These are phyloP conservation scores for Morella rubra DNA, from an alignment of 306 rosid species.

Conservation along the genomic window DNA sequence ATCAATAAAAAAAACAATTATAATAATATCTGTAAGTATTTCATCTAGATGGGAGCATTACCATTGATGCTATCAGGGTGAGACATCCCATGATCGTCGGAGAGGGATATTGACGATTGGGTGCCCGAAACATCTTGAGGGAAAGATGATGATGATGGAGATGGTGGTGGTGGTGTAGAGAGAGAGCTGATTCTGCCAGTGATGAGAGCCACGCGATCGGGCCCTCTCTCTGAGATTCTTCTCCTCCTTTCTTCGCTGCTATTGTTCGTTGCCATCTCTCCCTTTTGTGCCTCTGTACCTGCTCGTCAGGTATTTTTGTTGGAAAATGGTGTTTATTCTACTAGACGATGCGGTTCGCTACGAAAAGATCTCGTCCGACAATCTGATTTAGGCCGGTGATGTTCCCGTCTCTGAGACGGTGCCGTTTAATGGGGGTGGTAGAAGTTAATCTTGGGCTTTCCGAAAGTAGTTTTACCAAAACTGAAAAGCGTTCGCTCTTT, in stretches of 20 bases:
- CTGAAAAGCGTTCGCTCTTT: neutral
- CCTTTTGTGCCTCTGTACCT: neutral
- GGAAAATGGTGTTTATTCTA: neutral
- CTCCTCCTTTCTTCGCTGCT: slow-evolving; percentile 53
- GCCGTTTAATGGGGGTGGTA: neutral
- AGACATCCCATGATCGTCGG: neutral
- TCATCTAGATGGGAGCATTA: too few species aligned
- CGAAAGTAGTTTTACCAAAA: too few species aligned
- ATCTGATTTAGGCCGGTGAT: too few species aligned
- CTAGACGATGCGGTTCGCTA: neutral
- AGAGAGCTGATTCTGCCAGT: slow-evolving; percentile 49
- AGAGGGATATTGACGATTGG: too few species aligned
- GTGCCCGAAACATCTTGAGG: too few species aligned
- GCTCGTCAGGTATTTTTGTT: slow-evolving; percentile 37
- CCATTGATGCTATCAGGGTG: too few species aligned
- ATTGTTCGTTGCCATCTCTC: slow-evolving; percentile 41
- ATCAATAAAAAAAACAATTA: neutral
- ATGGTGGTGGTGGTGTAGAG: slow-evolving; percentile 39
- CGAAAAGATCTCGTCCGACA: neutral
- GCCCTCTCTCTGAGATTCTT: slow-evolving; percentile 51
- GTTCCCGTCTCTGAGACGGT: neutral
- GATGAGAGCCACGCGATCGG: slow-evolving; percentile 69
- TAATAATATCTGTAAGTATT: neutral
- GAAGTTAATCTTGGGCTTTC: neutral
- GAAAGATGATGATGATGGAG: slow-evolving; percentile 19